phyloP scores from a whole-genome alignment of 345 rosid genomes.

The Eucalyptus pauciflora region DNA sequence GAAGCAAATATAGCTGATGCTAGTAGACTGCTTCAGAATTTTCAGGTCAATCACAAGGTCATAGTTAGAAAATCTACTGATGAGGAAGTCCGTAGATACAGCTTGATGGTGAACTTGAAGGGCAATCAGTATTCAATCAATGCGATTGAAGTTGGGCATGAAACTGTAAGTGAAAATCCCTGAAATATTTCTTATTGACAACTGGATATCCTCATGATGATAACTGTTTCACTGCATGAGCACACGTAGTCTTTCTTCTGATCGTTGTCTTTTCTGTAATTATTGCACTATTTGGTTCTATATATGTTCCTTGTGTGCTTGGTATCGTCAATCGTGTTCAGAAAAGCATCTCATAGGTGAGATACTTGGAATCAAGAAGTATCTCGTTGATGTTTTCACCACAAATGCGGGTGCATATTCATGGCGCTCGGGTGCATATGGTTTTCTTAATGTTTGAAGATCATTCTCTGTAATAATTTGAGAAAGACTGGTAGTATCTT shows the following conservation, averaged over 20 bases:
- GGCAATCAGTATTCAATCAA: constrained; percentile 39
- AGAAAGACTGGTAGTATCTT: neutral
- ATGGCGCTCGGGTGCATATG: neutral
- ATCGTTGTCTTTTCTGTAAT: neutral
- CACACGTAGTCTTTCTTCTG: neutral
- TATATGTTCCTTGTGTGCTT: neutral
- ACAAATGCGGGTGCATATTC: neutral
- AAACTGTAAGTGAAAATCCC: constrained; percentile 26
- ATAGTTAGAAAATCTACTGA: constrained; percentile 23
- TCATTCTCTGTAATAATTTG: neutral
- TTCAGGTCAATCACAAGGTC: constrained; percentile 39
- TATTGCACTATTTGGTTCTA: neutral
- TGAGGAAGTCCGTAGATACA: constrained; percentile 33
- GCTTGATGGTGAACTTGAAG: constrained; percentile 29
- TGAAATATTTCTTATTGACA: neutral
- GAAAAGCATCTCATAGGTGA: neutral
- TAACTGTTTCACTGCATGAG: neutral
- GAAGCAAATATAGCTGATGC: constrained; percentile 61
- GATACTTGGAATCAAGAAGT: neutral
- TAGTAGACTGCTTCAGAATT: constrained; percentile 30
- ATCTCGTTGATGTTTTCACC: neutral
- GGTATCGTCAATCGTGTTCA: neutral
- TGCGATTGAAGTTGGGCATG: constrained; percentile 38
- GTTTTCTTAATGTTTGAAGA: neutral
- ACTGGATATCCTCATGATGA: neutral